Percentiles rank a stretch among this genome's conserved stretches.
Conservation (phyloP, 2,329 filamentous ascomycete species). For the Talaromyces sp. region DNA sequence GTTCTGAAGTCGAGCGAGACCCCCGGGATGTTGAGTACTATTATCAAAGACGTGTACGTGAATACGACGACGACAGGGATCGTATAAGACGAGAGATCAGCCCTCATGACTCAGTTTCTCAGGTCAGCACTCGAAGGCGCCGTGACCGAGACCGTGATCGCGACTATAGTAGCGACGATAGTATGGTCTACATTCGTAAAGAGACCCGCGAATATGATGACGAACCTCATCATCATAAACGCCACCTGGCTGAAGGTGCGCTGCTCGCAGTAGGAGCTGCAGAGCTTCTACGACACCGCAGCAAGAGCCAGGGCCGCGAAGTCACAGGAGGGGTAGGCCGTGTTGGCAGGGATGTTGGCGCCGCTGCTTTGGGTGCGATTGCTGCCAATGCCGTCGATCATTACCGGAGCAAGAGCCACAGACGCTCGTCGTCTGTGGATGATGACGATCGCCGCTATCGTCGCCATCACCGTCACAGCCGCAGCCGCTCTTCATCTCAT, state of each 20-base stretch:
- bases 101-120: constrained; percentile 53
- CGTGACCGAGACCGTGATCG: constrained; percentile 34
- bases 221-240: constrained; percentile 50
- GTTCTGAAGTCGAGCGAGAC: constrained; percentile 51
- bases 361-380: constrained; percentile 59
- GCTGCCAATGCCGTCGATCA: constrained; percentile 58
- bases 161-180: constrained; percentile 59
- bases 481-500: constrained; percentile 47
- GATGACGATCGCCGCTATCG: constrained; percentile 37
- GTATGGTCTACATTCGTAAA: constrained; percentile 58
- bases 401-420: constrained; percentile 46
- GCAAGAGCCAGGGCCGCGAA: constrained; percentile 55
- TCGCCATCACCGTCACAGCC: constrained; percentile 31
- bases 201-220: constrained; percentile 45
- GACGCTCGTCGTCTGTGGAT: constrained; percentile 41
- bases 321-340: constrained; percentile 51
- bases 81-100: constrained; percentile 47
- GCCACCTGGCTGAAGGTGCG: constrained; percentile 60
- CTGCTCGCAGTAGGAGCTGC: constrained; percentile 60
- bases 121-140: constrained; percentile 42
- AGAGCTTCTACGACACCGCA: constrained; percentile 57
- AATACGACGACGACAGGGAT: constrained; percentile 51
- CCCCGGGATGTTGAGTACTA: constrained; percentile 60
- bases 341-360: constrained; percentile 52
- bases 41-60: constrained; percentile 56